Conservation (phyloP, 2,329 filamentous ascomycete species). For the Metarhizium humberi region DNA sequence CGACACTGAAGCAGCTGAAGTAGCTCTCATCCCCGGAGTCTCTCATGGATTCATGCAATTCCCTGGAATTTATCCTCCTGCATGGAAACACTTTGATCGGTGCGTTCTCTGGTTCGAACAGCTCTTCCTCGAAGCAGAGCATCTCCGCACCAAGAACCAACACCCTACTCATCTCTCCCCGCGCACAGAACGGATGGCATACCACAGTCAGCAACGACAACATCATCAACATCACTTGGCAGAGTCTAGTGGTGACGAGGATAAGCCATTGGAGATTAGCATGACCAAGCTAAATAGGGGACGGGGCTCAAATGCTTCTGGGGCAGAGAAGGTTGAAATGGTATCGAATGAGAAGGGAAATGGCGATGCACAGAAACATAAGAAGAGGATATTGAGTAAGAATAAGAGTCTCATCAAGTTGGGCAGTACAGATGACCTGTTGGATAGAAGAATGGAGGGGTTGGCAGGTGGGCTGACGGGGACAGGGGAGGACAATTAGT, state of each 20-base stretch:
- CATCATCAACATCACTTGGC: constrained; percentile 21
- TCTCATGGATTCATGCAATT: constrained; percentile 94
- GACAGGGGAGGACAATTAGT: constrained; percentile 31
- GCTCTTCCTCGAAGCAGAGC: constrained; percentile 51
- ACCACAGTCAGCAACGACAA: constrained; percentile 12
- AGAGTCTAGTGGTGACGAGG: constrained; percentile 69
- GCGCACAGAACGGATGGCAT: background rate
- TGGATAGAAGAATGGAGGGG: constrained; percentile 49
- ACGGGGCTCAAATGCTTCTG: constrained; percentile 19
- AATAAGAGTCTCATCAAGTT: constrained; percentile 42
- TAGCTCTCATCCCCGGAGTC: constrained; percentile 77
- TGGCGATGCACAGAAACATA: constrained; percentile 10
- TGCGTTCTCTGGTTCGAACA: constrained; percentile 76
- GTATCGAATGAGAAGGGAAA: constrained; percentile 3
- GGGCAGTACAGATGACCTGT: constrained; percentile 47
- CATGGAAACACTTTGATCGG: constrained; percentile 77
- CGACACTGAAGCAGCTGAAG: constrained; percentile 47
- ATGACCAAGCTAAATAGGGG: constrained; percentile 40
- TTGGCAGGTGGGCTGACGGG: constrained; percentile 45
- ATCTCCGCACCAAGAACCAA: constrained; percentile 20
- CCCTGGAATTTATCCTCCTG: constrained; percentile 76
- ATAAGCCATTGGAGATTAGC: constrained; percentile 72
- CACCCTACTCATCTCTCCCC: background rate
- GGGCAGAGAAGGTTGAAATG: constrained; percentile 13
- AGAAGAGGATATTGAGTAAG: constrained; percentile 25